phyloP scores from a whole-genome alignment of 1,284 basidiomycete species.

The Salmacisia buchloeana region DNA sequence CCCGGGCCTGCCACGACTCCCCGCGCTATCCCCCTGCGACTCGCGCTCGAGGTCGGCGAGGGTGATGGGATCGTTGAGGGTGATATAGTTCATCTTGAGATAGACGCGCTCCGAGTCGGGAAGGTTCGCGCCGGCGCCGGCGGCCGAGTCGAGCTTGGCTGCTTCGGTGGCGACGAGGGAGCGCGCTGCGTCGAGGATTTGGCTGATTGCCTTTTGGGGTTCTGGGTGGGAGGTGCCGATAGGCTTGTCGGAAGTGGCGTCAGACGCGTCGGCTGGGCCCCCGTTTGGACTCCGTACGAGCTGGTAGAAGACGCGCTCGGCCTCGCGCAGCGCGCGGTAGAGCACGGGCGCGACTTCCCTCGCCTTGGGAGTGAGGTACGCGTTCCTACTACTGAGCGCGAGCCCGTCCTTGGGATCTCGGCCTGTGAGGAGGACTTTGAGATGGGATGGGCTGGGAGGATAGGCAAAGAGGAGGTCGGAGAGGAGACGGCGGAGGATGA shows the following conservation, averaged over 20 bases:
- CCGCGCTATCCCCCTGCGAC: conserved; percentile 51
- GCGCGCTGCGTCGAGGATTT: conserved; percentile 29
- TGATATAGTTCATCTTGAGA: conserved; percentile 74
- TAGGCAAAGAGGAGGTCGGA: conserved; percentile 74
- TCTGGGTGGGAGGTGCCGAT: too few relatives aligned
- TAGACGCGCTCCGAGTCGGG: conserved; percentile 55
- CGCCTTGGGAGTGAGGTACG: conserved; percentile 68
- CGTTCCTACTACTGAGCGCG: conserved; percentile 85
- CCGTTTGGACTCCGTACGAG: too few relatives aligned
- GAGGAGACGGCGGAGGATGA: conserved; percentile 77
- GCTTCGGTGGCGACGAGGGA: conserved; percentile 10
- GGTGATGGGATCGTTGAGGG: conserved; percentile 74
- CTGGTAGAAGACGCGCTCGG: conserved; percentile 49
- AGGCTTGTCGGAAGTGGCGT: too few relatives aligned
- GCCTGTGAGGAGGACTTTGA: conserved; percentile 68
- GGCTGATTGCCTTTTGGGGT: not conserved
- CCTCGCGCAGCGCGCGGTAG: conserved; percentile 63
- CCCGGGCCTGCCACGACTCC: too few relatives aligned
- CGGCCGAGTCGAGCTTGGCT: conserved; percentile 14
- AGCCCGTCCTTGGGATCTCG: conserved; percentile 62
- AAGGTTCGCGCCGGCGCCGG: conserved; percentile 20
- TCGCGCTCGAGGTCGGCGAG: conserved; percentile 57
- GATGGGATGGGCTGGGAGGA: conserved; percentile 65
- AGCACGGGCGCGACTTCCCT: conserved; percentile 67
- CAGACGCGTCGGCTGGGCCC: too few relatives aligned